These are phyloP conservation scores for Aspergillus asperescens DNA, from an alignment of 495 filamentous ascomycete species.

Conservation along the genomic window DNA sequence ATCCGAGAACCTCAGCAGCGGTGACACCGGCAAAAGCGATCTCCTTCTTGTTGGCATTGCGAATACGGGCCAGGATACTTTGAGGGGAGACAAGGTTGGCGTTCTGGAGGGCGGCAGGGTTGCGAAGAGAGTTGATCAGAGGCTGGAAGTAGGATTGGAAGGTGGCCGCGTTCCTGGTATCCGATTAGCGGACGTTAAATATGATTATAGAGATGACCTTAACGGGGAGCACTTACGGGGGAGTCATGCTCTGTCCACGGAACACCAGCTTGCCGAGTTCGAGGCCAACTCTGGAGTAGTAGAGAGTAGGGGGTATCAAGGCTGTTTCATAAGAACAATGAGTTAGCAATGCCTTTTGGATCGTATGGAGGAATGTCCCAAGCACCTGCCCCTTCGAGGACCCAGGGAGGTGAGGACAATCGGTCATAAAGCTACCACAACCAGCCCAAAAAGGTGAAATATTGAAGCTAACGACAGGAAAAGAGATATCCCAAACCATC, in stretches of 20 bases:
- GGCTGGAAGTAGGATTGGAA: slow-evolving; percentile 86
- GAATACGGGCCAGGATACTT: slow-evolving; percentile 55
- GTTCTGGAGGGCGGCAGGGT: slow-evolving; percentile 53
- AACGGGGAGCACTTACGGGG: slow-evolving; percentile 67
- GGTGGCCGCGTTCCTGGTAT: slow-evolving; percentile 56
- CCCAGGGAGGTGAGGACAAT: slow-evolving; percentile 5
- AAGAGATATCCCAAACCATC: not conserved
- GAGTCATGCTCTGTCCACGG: slow-evolving; percentile 82
- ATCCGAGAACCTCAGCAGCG: slow-evolving; percentile 80
- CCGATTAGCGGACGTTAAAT: slow-evolving; percentile 17
- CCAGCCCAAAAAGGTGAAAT: not conserved
- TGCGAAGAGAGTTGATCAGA: slow-evolving; percentile 58
- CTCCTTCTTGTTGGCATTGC: slow-evolving; percentile 65
- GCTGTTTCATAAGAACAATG: slow-evolving; percentile 46
- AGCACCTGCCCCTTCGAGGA: slow-evolving; percentile 22
- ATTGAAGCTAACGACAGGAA: not conserved
- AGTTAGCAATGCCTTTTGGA: slow-evolving; percentile 25
- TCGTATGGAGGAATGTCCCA: slow-evolving; percentile 3
- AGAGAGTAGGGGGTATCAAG: slow-evolving; percentile 76
- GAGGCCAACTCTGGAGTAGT: slow-evolving; percentile 83
- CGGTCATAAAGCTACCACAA: not conserved
- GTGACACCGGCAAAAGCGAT: slow-evolving; percentile 67
- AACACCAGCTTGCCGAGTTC: slow-evolving; percentile 86
- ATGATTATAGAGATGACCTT: not conserved
- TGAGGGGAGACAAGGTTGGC: slow-evolving; percentile 40